Evolutionary conservation across 768 basidiomycete species (phyloP), one percentile per base, ranked within the genome.

Genomic region (Chiua virens): DNA sequence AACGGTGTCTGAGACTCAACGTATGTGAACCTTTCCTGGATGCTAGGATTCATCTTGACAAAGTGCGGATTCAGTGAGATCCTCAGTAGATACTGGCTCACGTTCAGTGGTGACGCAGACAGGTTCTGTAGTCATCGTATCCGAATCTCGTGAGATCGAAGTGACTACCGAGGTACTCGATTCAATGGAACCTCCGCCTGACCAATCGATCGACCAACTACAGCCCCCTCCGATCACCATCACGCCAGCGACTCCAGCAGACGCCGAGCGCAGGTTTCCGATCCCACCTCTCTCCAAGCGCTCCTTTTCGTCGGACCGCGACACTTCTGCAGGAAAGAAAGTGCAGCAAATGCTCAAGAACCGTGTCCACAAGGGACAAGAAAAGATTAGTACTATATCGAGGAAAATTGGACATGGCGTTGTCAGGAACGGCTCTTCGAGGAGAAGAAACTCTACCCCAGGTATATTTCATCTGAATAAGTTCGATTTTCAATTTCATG

Each of bases 381-480:
- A 75, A 7, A 78, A 83, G 45, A 87, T 92, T 38, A 81, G 82
- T 23, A 87, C 86, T 17, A 87, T 90, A 45, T 87, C 87, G 28
- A 82, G 78, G 64, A 89, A 82, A 64, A 85, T 92, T 35, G 88
- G 88, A 8, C 79, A 81, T 58, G 86, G 86, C 7, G 85, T 88
- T 18, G 78, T 74, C 15, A 74, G 75, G 59, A 80, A 78, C 54
- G 77, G 81, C 5, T 71, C 66, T 47, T 60, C 89, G 48, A 80
- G 81, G 58, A 76, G 87, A 52, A 70, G 84, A 13, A 82, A 61
- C 53, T 89, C 89, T 4, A 81, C 86, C 8, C 88, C 89, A 55
- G 83, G 89, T 89, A 58, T 38, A 15, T 67, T 32, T 25, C 15
- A 13, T 45, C 17, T 41, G 22, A 36, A 48, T 45, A 27, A 7